Conservation (phyloP, 2,329 filamentous ascomycete species). For the Alternaria hordeiaustralica region DNA sequence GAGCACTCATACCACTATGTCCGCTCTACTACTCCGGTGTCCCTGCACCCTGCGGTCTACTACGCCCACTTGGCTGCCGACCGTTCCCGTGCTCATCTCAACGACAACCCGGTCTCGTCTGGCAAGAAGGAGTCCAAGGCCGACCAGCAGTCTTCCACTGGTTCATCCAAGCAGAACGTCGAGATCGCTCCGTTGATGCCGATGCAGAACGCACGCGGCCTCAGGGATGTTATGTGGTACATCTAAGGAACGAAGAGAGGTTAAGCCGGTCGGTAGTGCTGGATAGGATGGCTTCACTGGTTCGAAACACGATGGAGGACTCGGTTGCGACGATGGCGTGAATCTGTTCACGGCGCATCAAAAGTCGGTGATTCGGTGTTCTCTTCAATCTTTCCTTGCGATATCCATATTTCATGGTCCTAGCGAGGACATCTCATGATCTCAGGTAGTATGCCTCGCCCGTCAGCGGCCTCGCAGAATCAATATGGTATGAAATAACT, state of each 20-base stretch:
- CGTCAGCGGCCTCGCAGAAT: background rate
- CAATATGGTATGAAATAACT: background rate
- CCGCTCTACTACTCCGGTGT: constrained; percentile 90
- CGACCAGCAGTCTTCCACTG: constrained; percentile 35
- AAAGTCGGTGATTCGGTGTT: constrained; percentile 1
- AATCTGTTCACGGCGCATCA: background rate
- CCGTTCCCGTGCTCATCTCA: constrained; percentile 79
- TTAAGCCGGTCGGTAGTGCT: background rate
- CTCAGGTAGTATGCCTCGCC: background rate
- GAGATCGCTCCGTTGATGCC: constrained; percentile 50
- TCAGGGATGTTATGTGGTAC: constrained; percentile 58
- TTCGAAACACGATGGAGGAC: background rate
- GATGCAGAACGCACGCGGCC: constrained; percentile 49
- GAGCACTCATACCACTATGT: constrained; percentile 94
- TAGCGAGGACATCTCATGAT: background rate
- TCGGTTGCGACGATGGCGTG: constrained; percentile 4
- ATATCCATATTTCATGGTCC: background rate
- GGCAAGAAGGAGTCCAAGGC: constrained; percentile 48
- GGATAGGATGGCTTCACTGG: background rate
- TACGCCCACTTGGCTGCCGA: constrained; percentile 90
- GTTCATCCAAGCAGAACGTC: constrained; percentile 38
- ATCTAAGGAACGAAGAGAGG: constrained; percentile 43
- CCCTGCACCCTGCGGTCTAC: constrained; percentile 86
- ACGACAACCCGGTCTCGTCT: constrained; percentile 48
- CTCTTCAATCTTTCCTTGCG: background rate